Evolutionary conservation across 805 yeast species (phyloP).

Genomic region (Candida parachauliodes): DNA sequence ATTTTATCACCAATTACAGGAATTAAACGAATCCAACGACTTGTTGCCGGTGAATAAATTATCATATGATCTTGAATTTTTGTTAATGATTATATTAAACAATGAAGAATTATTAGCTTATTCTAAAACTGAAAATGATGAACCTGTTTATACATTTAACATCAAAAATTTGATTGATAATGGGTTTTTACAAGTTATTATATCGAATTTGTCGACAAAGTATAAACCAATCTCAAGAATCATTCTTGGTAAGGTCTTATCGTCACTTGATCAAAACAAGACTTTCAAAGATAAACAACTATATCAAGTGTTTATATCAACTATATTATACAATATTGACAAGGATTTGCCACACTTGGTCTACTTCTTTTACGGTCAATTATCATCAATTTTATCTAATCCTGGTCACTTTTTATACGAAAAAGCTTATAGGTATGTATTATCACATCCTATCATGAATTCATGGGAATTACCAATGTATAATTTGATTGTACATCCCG

Average conservation of each 20-base stretch:
- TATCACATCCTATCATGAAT: slow-evolving; percentile 49
- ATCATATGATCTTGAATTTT: slow-evolving; percentile 68
- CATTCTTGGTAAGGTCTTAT: slow-evolving; percentile 44
- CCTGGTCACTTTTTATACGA: slow-evolving; percentile 79
- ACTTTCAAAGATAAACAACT: slow-evolving; percentile 48
- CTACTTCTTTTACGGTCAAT: slow-evolving; percentile 51
- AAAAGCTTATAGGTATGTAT: slow-evolving; percentile 60
- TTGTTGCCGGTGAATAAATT: slow-evolving; percentile 17
- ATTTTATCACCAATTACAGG: slow-evolving; percentile 21
- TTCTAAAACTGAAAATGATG: slow-evolving; percentile 21
- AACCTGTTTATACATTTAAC: slow-evolving; percentile 37
- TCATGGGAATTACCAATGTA: slow-evolving; percentile 45
- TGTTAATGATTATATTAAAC: slow-evolving; percentile 57
- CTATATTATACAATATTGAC: slow-evolving; percentile 36
- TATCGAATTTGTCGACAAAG: slow-evolving; percentile 40
- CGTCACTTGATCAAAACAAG: slow-evolving; percentile 26
- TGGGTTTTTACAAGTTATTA: slow-evolving; percentile 48
- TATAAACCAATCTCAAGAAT: slow-evolving; percentile 34
- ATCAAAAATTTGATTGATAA: slow-evolving; percentile 57
- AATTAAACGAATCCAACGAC: slow-evolving; percentile 21
- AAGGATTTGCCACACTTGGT: slow-evolving; percentile 42
- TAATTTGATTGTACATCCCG: slow-evolving; percentile 28
- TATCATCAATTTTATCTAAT: slow-evolving; percentile 54
- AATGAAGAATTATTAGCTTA: slow-evolving; percentile 57
- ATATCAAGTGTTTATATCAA: slow-evolving; percentile 52